Percentiles rank a stretch among this genome's conserved stretches.
Conservation (phyloP, 192 early-diverging fungal genomes). For the Coemansia sp. region DNA sequence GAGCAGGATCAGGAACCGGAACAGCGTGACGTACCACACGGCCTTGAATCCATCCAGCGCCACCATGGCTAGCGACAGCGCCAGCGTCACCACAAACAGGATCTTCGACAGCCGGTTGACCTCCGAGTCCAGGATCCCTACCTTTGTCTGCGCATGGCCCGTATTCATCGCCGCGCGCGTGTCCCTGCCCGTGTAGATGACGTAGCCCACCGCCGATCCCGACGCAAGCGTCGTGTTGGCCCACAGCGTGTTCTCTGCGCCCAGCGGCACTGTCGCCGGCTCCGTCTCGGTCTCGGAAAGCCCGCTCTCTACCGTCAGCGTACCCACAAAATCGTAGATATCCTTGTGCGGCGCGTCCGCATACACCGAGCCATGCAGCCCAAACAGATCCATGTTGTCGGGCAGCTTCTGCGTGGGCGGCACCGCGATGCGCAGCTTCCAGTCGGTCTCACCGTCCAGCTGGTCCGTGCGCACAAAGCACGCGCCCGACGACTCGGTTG, state of each 20-base stretch:
- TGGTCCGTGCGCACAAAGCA: constrained; percentile 98
- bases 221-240: constrained; percentile 94
- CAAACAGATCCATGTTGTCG: constrained; percentile 61
- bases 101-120: constrained; percentile 94
- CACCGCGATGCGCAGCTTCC: constrained; percentile 90
- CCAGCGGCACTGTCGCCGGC: constrained; percentile 61
- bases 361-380: constrained; percentile 71
- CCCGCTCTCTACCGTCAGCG: constrained; percentile 51
- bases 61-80: constrained; percentile 83
- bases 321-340: constrained; percentile 89
- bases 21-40: constrained; percentile 87
- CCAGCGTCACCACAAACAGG: constrained; percentile 80
- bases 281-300: neutral
- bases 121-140: constrained; percentile 85
- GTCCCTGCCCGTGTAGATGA: constrained; percentile 90
- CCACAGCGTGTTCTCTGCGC: constrained; percentile 92
- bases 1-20: constrained; percentile 93
- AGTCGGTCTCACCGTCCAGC: constrained; percentile 96
- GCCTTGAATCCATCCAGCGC: constrained; percentile 86
- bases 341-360: constrained; percentile 92
- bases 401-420: constrained; percentile 75
- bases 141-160: constrained; percentile 85
- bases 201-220: constrained; percentile 79
- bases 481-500: constrained; percentile 77
- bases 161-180: constrained; percentile 98